phyloP scores from a whole-genome alignment of 805 yeast genomes.

The Blastobotrys chiropterorum region DNA sequence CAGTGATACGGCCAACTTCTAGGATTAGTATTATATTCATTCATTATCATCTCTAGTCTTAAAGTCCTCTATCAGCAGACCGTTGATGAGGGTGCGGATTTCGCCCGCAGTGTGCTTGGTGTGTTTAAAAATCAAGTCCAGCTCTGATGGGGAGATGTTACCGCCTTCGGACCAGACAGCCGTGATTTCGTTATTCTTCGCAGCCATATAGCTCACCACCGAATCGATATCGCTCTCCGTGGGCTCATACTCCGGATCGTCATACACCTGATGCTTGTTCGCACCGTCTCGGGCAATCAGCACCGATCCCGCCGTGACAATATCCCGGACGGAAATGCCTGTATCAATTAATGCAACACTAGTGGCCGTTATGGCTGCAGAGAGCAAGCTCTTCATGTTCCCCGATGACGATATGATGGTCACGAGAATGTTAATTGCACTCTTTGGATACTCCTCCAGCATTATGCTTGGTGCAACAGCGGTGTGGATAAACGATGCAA shows the following conservation, averaged over 20 bases:
- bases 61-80: conserved; percentile 33
- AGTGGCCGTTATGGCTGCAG: conserved; percentile 55
- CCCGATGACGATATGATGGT: conserved; percentile 50
- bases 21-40: no score
- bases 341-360: conserved; percentile 79
- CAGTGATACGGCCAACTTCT: no score
- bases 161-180: conserved; percentile 47
- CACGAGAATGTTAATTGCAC: conserved; percentile 74
- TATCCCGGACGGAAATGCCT: conserved; percentile 70
- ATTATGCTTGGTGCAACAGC: conserved; percentile 48
- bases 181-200: conserved; percentile 44
- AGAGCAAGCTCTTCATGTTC: conserved; percentile 30
- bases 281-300: neutral
- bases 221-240: conserved; percentile 25
- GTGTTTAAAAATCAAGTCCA: conserved; percentile 30
- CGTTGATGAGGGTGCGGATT: conserved; percentile 41
- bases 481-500: conserved; percentile 44
- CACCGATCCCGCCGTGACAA: conserved; percentile 47
- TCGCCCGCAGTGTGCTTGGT: conserved; percentile 40
- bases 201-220: conserved; percentile 44
- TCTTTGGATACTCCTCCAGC: conserved; percentile 77
- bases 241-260: conserved; percentile 11
- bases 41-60: conserved; percentile 6
- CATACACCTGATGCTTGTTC: neutral
- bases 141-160: conserved; percentile 17